Conservation (phyloP, 805 yeast species). For the Clavispora santaluciae region DNA sequence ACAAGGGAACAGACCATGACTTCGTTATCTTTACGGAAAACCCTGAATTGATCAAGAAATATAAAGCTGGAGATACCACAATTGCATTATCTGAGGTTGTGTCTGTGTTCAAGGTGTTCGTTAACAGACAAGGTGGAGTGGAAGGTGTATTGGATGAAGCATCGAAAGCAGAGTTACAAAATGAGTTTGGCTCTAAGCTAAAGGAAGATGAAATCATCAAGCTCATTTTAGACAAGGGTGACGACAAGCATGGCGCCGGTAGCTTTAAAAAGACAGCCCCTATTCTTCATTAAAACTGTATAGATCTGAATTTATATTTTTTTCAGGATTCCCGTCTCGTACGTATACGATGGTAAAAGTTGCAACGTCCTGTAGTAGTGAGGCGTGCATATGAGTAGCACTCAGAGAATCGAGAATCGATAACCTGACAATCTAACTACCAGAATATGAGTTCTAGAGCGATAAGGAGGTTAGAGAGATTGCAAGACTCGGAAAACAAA, state of each 20-base stretch:
- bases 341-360: too few species aligned
- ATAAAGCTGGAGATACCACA: constrained; percentile 45
- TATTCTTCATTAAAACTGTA: not conserved
- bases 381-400: not conserved
- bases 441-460: constrained; percentile 26
- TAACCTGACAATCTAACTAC: not conserved
- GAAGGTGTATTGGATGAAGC: constrained; percentile 73
- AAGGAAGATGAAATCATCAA: constrained; percentile 54
- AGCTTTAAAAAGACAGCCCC: constrained; percentile 3
- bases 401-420: not conserved
- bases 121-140: constrained; percentile 59
- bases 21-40: constrained; percentile 63
- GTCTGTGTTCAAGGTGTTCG: constrained; percentile 61
- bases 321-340: too few species aligned
- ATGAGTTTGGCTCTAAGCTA: constrained; percentile 60
- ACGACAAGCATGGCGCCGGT: constrained; percentile 35
- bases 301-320: not conserved
- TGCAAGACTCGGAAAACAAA: constrained; percentile 10
- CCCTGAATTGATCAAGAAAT: constrained; percentile 43
- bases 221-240: constrained; percentile 57
- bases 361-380: not conserved
- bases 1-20: constrained; percentile 61
- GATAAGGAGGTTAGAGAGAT: constrained; percentile 19
- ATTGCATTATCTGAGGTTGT: constrained; percentile 60
- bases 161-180: constrained; percentile 55